Percentiles rank a stretch among this genome's conserved stretches.
Conservation (phyloP, 495 filamentous ascomycete species). For the Aspergillus diversus region DNA sequence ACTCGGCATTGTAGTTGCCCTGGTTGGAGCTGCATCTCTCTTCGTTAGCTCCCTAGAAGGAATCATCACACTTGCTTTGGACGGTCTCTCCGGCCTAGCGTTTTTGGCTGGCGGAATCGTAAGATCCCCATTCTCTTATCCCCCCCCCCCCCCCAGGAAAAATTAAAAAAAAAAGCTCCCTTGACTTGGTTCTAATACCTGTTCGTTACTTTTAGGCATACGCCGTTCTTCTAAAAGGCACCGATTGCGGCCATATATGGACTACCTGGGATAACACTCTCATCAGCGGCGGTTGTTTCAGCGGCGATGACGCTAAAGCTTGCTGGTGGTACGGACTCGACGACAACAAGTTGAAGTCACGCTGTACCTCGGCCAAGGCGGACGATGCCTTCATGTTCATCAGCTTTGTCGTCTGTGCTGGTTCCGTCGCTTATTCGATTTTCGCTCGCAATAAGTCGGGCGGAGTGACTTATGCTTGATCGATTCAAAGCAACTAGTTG, state of each 20-base stretch:
- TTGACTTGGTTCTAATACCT: neutral
- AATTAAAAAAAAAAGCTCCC: neutral
- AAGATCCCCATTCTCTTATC: constrained; percentile 27
- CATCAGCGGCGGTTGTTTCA: constrained; percentile 41
- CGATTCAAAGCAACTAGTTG: too few species aligned
- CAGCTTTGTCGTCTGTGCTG: constrained; percentile 27
- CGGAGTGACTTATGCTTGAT: constrained; percentile 13
- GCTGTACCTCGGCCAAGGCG: constrained; percentile 34
- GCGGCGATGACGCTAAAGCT: too few species aligned
- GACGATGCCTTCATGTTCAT: constrained; percentile 38
- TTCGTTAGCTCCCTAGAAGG: constrained; percentile 45
- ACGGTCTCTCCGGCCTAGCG: constrained; percentile 47
- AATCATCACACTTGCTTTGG: constrained; percentile 42
- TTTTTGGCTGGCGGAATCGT: constrained; percentile 59
- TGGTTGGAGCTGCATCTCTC: constrained; percentile 40
- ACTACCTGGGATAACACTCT: constrained; percentile 33
- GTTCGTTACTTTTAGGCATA: constrained; percentile 38
- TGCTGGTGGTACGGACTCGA: too few species aligned
- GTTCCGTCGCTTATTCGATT: constrained; percentile 3
- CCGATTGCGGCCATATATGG: constrained; percentile 33
- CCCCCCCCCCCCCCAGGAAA: neutral
- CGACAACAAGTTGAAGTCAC: constrained; percentile 24
- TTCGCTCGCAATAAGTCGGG: constrained; percentile 1
- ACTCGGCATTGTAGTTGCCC: constrained; percentile 47
- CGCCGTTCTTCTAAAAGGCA: constrained; percentile 44